Percentiles rank a stretch among this genome's conserved stretches.
phyloP scores from a whole-genome alignment of 169 alveolate genomes.

The Prorocentrum cordatum region DNA sequence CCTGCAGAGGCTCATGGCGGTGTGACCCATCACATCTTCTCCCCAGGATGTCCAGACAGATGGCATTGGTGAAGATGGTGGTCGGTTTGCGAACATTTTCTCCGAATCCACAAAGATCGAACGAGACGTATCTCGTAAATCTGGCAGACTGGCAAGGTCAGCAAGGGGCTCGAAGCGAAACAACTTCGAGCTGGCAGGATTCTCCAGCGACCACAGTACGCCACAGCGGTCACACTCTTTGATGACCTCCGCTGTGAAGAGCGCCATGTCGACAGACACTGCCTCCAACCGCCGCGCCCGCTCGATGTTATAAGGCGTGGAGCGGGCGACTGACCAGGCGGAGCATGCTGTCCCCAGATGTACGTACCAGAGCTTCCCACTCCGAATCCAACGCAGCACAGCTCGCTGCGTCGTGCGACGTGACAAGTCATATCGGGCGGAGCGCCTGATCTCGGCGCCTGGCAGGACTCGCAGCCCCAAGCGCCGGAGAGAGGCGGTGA shows the following conservation, averaged over 20 bases:
- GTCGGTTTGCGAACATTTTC: too few relatives aligned
- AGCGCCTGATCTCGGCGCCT: neutral
- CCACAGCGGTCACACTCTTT: too few relatives aligned
- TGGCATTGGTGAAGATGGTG: too few relatives aligned
- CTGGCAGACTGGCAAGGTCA: too few relatives aligned
- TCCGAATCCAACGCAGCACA: neutral
- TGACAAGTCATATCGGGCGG: neutral
- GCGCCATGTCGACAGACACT: neutral
- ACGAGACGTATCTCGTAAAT: too few relatives aligned
- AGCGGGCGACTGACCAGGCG: neutral
- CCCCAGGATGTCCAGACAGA: too few relatives aligned
- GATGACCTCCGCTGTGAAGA: neutral
- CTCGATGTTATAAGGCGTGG: neutral
- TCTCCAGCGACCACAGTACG: too few relatives aligned
- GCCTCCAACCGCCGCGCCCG: neutral
- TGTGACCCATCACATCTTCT: too few relatives aligned
- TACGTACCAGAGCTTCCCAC: neutral
- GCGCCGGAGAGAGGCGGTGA: neutral
- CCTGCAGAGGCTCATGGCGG: too few relatives aligned
- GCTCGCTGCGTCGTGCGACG: neutral
- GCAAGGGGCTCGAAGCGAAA: too few relatives aligned
- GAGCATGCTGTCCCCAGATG: slow-evolving; percentile 29
- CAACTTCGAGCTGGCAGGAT: too few relatives aligned
- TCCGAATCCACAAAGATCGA: too few relatives aligned
- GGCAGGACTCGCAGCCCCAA: neutral